Conservation (phyloP, 345 rosid genomes). For the Mallotus nudiflorus region DNA sequence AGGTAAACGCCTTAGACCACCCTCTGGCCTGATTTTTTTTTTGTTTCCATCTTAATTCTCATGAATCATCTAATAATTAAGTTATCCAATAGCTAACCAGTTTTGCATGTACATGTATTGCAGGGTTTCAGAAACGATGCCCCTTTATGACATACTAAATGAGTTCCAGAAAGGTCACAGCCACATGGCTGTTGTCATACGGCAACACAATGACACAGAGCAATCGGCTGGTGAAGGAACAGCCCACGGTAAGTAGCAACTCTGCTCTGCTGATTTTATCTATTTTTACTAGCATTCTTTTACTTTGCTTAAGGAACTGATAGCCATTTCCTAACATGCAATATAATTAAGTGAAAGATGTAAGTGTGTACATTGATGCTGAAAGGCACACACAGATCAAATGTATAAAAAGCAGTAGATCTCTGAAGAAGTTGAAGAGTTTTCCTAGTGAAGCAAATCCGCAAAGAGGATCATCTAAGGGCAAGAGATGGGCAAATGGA, state of each 20-base stretch:
- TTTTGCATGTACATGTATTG: background rate
- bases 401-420: conserved; percentile 50
- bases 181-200: conserved; percentile 88
- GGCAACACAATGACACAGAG: conserved; percentile 36
- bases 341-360: conserved; percentile 40
- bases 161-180: conserved; percentile 98
- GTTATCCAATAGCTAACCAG: too few relatives aligned
- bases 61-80: too few relatives aligned
- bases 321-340: background rate
- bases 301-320: background rate
- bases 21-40: too few relatives aligned
- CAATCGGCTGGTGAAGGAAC: background rate
- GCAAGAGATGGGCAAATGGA: conserved; percentile 70
- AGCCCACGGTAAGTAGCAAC: conserved; percentile 20
- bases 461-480: conserved; percentile 41
- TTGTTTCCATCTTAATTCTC: background rate
- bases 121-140: conserved; percentile 76
- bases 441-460: conserved; percentile 43
- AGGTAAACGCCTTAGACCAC: conserved; percentile 40
- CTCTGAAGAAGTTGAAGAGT: conserved; percentile 68
- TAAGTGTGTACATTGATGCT: conserved; percentile 57
- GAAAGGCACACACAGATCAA: conserved; percentile 49
- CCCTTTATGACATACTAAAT: conserved; percentile 84
- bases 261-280: background rate
- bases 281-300: background rate